Evolutionary conservation across 2,329 filamentous ascomycete species (phyloP).

Genomic region (Pseudocercospora fuligena): DNA sequence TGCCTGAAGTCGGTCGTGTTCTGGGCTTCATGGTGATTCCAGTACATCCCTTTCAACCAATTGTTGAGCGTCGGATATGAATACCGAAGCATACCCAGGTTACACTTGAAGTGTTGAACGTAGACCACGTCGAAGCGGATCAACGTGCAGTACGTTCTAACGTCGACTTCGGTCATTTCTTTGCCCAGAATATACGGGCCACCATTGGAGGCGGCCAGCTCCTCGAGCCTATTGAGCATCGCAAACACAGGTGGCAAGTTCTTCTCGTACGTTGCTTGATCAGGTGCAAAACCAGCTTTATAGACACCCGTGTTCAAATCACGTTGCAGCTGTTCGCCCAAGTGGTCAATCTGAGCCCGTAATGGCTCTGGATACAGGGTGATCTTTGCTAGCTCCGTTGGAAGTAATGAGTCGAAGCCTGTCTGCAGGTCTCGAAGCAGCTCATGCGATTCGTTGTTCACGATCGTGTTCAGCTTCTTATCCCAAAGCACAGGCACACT

Average conservation of each 20-base stretch:
- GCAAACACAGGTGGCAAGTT: slow-evolving; percentile 62
- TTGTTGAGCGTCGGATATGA: slow-evolving; percentile 65
- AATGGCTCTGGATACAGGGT: slow-evolving; percentile 60
- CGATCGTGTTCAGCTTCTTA: slow-evolving; percentile 58
- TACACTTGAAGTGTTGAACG: slow-evolving; percentile 70
- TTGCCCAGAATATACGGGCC: slow-evolving; percentile 63
- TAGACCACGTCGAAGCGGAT: slow-evolving; percentile 67
- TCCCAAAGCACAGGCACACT: slow-evolving; percentile 68
- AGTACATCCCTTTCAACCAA: slow-evolving; percentile 65
- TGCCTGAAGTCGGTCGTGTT: slow-evolving; percentile 68
- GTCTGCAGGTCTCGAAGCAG: slow-evolving; percentile 63
- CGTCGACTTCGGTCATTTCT: slow-evolving; percentile 63
- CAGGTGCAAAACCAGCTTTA: slow-evolving; percentile 61
- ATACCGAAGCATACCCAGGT: slow-evolving; percentile 62
- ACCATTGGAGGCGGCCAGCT: slow-evolving; percentile 49
- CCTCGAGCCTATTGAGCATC: slow-evolving; percentile 64
- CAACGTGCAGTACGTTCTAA: slow-evolving; percentile 62
- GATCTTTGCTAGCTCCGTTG: slow-evolving; percentile 47
- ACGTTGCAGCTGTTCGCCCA: slow-evolving; percentile 59
- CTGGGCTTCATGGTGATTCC: slow-evolving; percentile 58
- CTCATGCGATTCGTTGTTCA: slow-evolving; percentile 67
- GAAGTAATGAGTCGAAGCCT: slow-evolving; percentile 58
- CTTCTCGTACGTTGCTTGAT: slow-evolving; percentile 61
- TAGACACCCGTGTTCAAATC: slow-evolving; percentile 66
- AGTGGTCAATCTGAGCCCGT: slow-evolving; percentile 56